Evolutionary conservation across 176 grass and related monocot genomes (phyloP), one percentile per base, ranked within the genome.

Genomic region (Oryza brachyantha): DNA sequence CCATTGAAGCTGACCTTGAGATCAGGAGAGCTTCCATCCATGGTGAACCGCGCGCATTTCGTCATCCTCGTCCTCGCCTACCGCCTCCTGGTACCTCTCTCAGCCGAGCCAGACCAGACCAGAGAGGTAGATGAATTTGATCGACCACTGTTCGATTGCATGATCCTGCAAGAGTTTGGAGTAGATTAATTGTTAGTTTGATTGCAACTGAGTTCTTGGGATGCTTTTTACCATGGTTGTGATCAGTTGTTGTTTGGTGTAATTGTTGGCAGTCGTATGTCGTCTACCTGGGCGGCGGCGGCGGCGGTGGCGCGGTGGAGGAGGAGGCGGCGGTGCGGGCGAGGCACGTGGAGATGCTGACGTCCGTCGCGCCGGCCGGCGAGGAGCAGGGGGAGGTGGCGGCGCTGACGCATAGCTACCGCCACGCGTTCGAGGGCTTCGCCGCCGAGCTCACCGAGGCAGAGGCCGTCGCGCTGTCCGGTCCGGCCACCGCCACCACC

Each of bases 371-470:
- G 75, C 50, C 42, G 42, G 9, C 16, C 17, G 85, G 83, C 83
- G 92, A 75, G 27, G 87, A 92, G 54, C 87, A 87, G 81, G 92
- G 79, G 81, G 88, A 80, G 64, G 61, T 31, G 28, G 79, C 72
- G 66, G 79, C 79, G 70, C 83, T 94, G 73, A 92, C 79, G 66
- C 92, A 94, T 27, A 94, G 89, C 81, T 98, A 94, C 88, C 87
- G 92, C 82, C 94, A 98, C 84, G 90, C 89, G 21, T 94, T 98
- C 68, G 78, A 88, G 67, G 95, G 95, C 29, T 98, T 98, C 85
- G 83, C 90, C 52, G 89, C 87, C 45, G 71, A 80, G 38, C 89
- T 98, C 85, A 94, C 95, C 41, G 66, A 92, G 69, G 61, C 90
- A 85, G 95, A 98, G 85, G 95, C 92, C 74, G 73, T 79, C 63